These are phyloP conservation scores for Penicillium paxilli DNA, from an alignment of 495 filamentous ascomycete genomes.

Conservation along the genomic window DNA sequence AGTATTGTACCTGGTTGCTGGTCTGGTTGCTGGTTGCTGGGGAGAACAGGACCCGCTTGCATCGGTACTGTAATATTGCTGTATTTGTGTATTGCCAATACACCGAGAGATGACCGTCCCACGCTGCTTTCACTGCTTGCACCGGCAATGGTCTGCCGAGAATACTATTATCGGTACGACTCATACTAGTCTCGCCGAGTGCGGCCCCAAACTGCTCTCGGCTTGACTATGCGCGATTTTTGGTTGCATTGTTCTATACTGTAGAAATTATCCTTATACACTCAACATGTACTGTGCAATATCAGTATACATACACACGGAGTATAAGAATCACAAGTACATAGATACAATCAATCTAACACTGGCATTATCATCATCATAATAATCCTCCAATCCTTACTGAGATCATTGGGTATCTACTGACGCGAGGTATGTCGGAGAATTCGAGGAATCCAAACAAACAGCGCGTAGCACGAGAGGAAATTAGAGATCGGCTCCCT, in stretches of 20 bases:
- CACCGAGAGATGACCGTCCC: too few relatives aligned
- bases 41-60: slow-evolving; percentile 3
- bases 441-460: neutral
- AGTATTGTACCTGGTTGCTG: slow-evolving; percentile 20
- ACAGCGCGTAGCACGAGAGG: neutral
- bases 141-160: slow-evolving; percentile 13
- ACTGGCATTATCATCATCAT: too few relatives aligned
- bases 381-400: too few relatives aligned
- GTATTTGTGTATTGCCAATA: neutral
- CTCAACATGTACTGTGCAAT: neutral
- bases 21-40: slow-evolving; percentile 12
- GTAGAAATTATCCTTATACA: neutral
- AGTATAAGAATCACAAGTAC: too few relatives aligned
- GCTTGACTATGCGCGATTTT: slow-evolving; percentile 37
- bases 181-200: slow-evolving; percentile 14
- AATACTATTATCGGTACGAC: slow-evolving; percentile 12
- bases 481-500: too few relatives aligned
- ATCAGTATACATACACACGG: too few relatives aligned
- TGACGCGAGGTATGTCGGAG: neutral
- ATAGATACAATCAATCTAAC: too few relatives aligned
- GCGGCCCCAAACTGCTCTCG: slow-evolving; percentile 17
- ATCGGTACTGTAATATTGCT: neutral
- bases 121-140: too few relatives aligned
- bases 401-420: neutral
- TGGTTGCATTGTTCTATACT: too few relatives aligned